Conservation (phyloP, 169 alveolate species). For the Plasmodium knowlesi region DNA sequence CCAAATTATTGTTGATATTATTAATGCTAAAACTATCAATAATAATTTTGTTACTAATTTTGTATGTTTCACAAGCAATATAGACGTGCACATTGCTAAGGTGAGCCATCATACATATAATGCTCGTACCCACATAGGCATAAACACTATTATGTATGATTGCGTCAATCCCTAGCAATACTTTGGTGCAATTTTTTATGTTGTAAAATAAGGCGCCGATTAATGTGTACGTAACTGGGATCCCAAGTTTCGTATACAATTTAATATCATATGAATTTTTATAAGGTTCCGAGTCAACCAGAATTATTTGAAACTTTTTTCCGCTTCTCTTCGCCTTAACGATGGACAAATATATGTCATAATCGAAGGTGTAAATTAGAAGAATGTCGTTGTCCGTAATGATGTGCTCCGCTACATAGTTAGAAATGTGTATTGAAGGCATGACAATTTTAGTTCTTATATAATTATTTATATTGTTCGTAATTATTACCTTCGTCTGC, state of each 20-base stretch:
- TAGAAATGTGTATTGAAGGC: constrained; percentile 66
- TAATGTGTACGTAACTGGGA: constrained; percentile 71
- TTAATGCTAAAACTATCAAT: constrained; percentile 68
- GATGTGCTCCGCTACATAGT: constrained; percentile 47
- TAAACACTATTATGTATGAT: constrained; percentile 68
- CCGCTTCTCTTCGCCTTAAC: constrained; percentile 71
- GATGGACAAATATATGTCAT: constrained; percentile 70
- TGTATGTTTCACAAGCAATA: constrained; percentile 69
- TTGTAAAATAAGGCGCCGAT: constrained; percentile 67
- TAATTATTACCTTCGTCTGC: constrained; percentile 58
- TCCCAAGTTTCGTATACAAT: constrained; percentile 70
- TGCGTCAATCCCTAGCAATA: constrained; percentile 66
- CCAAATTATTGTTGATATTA: constrained; percentile 68
- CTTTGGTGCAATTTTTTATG: constrained; percentile 63
- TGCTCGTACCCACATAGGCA: constrained; percentile 72
- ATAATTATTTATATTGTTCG: constrained; percentile 66
- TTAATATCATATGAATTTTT: constrained; percentile 71
- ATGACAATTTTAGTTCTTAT: constrained; percentile 67
- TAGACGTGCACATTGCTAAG: constrained; percentile 51
- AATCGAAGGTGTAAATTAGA: constrained; percentile 71
- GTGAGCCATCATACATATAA: constrained; percentile 63
- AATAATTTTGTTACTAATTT: constrained; percentile 68
- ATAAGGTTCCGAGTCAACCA: constrained; percentile 75
- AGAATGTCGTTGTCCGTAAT: constrained; percentile 41
- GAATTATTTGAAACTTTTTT: constrained; percentile 28